Base-by-base conservation (phyloP, 106 monocot species). In the Xerophyta viscosa region DNA sequence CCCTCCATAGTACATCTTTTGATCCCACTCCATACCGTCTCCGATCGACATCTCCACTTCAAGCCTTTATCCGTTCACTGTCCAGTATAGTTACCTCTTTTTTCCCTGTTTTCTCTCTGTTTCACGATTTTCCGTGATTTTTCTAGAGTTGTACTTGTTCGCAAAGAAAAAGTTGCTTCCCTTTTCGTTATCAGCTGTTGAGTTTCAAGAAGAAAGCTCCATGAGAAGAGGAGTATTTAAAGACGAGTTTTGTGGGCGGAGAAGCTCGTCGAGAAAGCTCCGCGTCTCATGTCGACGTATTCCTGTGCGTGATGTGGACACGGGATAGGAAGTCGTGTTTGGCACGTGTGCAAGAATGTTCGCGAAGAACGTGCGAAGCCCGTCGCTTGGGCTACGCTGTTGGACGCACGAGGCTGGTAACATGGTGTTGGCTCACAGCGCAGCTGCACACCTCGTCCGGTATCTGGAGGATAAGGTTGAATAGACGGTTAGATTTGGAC, bases 11-110 rank as follows among this genome's bases (percentile, higher is more conserved):
- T 1, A 2, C 13, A 12, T 7, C 39, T 39, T 39, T 1, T 39
- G 39, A 39, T 39, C 39, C 39, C 39, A 39, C 39, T 39, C 39
- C 39, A 39, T 39, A 7, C 39, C 6, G 24, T 50, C 50, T 25
- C 50, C 50, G 24, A 50, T 50, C 2, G 50, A 50, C 50, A 50
- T 50, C 50, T 27, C 13, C 25, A 18, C 13, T 15, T 2, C 6
- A 42, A n/a, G n/a, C n/a, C n/a, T n/a, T n/a, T n/a, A n/a, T n/a
- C n/a, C n/a, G n/a, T n/a, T n/a, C n/a, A n/a, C n/a, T n/a, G n/a
- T 39, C 15, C 39, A 12, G 13, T 3, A 3, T 8, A 39, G 3
- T 39, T 39, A 10, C 20, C 23, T 24, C n/a, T 23, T 50, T 24
- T 6, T 23, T 8, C 14, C 48, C 23, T 2, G 25, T 50, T 24